Evolutionary conservation across 208 protist species (phyloP).

Genomic region (Trypanosoma congolense): DNA sequence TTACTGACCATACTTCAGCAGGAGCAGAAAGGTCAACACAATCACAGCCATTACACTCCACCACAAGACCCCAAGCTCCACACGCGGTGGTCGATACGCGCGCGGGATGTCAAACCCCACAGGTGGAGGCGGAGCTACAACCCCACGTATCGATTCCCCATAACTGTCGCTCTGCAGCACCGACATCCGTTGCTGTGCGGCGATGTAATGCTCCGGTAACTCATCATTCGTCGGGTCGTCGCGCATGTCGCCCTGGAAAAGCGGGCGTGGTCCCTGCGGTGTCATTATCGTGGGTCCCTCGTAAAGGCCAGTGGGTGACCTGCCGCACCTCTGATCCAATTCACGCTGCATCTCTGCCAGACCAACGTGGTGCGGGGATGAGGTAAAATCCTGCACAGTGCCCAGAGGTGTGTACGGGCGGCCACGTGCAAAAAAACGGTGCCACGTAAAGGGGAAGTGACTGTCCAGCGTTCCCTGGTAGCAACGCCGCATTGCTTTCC

Average conservation of each 20-base stretch:
- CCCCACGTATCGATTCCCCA: slow-evolving; percentile 39
- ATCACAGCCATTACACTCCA: slow-evolving; percentile 45
- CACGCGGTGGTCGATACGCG: slow-evolving; percentile 27
- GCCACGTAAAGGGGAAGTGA: background rate
- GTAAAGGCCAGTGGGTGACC: slow-evolving; percentile 35
- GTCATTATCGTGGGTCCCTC: slow-evolving; percentile 51
- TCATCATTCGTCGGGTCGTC: slow-evolving; percentile 35
- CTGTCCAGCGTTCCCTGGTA: background rate
- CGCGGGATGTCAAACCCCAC: slow-evolving; percentile 18
- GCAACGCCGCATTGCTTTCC: background rate
- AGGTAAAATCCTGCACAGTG: slow-evolving; percentile 66
- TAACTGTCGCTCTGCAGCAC: slow-evolving; percentile 50
- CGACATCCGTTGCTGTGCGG: slow-evolving; percentile 45
- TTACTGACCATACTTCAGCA: slow-evolving; percentile 46
- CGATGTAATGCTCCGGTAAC: slow-evolving; percentile 37
- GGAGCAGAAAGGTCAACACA: slow-evolving; percentile 22
- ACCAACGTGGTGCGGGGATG: slow-evolving; percentile 38
- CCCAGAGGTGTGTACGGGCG: slow-evolving; percentile 58
- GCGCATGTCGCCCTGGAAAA: slow-evolving; percentile 36
- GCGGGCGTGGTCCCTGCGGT: slow-evolving; percentile 25
- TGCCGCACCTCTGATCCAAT: slow-evolving; percentile 33
- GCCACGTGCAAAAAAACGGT: slow-evolving; percentile 33
- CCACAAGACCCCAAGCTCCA: slow-evolving; percentile 34
- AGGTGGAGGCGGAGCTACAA: slow-evolving; percentile 58
- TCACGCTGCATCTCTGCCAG: slow-evolving; percentile 55